Conservation (phyloP, 768 basidiomycete species). For the Tricholoma flavovirens region DNA sequence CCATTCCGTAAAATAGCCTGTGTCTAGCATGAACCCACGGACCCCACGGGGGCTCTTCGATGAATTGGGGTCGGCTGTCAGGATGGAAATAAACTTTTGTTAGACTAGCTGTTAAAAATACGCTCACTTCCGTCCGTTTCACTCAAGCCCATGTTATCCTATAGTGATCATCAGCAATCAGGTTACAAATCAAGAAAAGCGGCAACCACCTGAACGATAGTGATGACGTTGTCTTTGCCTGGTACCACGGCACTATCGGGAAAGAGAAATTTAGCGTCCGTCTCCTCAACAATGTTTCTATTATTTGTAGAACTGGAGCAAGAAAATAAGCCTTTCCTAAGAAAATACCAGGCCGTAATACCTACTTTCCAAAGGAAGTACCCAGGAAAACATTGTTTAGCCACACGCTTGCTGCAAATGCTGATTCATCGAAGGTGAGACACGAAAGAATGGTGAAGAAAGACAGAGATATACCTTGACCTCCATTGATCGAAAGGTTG, state of each 20-base stretch:
- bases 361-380: constrained; percentile 72
- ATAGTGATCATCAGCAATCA: neutral
- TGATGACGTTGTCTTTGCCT: constrained; percentile 67
- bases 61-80: constrained; percentile 37
- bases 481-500: constrained; percentile 77
- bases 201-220: constrained; percentile 59
- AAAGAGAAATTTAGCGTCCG: constrained; percentile 61
- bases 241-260: constrained; percentile 46
- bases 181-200: neutral
- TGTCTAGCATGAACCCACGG: constrained; percentile 66
- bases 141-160: constrained; percentile 77
- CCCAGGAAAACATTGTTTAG: constrained; percentile 66
- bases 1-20: constrained; percentile 57
- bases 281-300: constrained; percentile 52
- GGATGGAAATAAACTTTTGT: neutral
- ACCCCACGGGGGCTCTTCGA: constrained; percentile 76
- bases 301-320: constrained; percentile 60
- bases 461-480: constrained; percentile 44
- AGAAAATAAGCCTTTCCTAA: neutral
- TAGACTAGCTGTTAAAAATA: neutral
- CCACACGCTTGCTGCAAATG: constrained; percentile 82
- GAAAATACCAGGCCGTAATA: neutral
- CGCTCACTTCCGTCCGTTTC: constrained; percentile 46
- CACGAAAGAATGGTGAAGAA: neutral
- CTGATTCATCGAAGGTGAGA: constrained; percentile 27